A percentile compares a stretch with the other conserved stretches of the same genome.
Evolutionary conservation across 805 yeast species (phyloP).

Genomic region (Starmerella apis): DNA sequence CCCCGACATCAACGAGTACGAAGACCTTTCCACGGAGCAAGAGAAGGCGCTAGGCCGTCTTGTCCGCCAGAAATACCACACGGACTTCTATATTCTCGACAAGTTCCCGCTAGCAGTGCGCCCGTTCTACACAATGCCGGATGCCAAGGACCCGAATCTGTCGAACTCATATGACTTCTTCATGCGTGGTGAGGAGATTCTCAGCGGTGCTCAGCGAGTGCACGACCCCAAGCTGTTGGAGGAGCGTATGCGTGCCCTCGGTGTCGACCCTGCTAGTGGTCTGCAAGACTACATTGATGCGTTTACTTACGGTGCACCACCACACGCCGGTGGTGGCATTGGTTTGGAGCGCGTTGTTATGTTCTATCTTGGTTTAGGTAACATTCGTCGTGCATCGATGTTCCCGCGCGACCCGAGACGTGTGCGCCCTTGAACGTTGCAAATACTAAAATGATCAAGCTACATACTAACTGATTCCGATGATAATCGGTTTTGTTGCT

Average conservation of each 20-base stretch:
- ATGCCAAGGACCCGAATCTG: constrained; percentile 78
- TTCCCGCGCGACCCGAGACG: constrained; percentile 99
- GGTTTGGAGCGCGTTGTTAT: constrained; percentile 97
- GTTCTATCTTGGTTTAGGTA: constrained; percentile 95
- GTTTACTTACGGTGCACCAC: constrained; percentile 89
- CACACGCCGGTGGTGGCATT: constrained; percentile 99
- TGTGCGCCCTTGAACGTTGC: constrained; percentile 51
- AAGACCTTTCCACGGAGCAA: constrained; percentile 86
- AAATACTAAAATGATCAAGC: not conserved
- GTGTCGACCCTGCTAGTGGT: constrained; percentile 70
- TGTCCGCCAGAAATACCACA: constrained; percentile 86
- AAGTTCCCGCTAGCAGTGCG: constrained; percentile 94
- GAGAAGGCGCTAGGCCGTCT: constrained; percentile 87
- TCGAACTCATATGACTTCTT: constrained; percentile 98
- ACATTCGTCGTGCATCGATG: constrained; percentile 94
- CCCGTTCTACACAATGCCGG: constrained; percentile 99
- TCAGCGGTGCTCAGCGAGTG: constrained; percentile 99
- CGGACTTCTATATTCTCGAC: constrained; percentile 96
- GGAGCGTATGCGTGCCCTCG: constrained; percentile 75
- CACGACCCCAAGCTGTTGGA: constrained; percentile 80
- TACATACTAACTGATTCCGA: too few relatives aligned
- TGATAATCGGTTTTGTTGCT: too few relatives aligned
- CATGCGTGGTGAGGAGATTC: constrained; percentile 99
- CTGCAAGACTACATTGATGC: constrained; percentile 85
- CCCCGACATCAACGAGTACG: constrained; percentile 64